Percentiles rank a stretch among this genome's conserved stretches.
These are phyloP conservation scores for Fusarium succisae DNA, from an alignment of 2,329 filamentous ascomycete species.

Conservation along the genomic window DNA sequence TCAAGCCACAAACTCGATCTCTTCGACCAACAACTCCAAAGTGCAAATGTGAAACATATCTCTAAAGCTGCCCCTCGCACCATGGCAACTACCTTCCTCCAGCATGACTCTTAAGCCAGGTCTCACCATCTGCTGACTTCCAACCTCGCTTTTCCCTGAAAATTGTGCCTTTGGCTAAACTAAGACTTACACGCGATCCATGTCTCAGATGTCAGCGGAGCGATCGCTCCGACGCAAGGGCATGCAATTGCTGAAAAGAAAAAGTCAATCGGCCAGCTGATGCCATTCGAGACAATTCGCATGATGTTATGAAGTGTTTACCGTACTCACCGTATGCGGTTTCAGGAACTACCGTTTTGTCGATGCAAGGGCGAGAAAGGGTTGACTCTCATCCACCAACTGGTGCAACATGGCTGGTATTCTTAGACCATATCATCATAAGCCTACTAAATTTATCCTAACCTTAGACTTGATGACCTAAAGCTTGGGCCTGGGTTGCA, in stretches of 20 bases:
- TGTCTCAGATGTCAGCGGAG: conserved; percentile 19
- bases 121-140: background rate
- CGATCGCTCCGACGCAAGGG: conserved; percentile 4
- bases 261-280: background rate
- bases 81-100: background rate
- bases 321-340: background rate
- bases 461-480: too few species aligned
- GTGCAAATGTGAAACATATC: background rate
- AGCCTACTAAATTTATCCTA: background rate
- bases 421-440: background rate
- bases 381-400: background rate
- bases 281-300: conserved; percentile 14
- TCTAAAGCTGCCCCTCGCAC: background rate
- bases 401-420: background rate
- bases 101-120: background rate
- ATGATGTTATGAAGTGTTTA: background rate
- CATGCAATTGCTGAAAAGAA: background rate
- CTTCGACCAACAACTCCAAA: background rate
- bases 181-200: conserved; percentile 5
- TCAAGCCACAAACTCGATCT: background rate
- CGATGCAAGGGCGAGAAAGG: background rate
- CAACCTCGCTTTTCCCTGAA: background rate
- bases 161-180: background rate
- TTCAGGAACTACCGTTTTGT: background rate
- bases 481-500: background rate